A percentile compares a stretch with the other conserved stretches of the same genome.
Evolutionary conservation across 2,329 filamentous ascomycete genomes (phyloP).

Genomic region (Seiridium cupressi): DNA sequence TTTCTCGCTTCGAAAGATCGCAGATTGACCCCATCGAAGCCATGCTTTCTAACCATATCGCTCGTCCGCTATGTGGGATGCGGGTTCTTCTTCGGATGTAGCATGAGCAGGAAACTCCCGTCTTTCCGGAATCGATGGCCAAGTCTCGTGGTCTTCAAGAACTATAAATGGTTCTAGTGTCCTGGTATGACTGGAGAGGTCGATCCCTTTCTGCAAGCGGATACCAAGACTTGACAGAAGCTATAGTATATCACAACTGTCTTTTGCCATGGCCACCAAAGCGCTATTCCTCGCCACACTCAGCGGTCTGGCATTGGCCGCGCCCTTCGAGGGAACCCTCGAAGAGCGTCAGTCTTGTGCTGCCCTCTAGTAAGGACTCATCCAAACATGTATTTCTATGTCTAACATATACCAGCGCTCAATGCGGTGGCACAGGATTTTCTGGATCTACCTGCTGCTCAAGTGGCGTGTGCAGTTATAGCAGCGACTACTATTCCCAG

Average conservation of each 20-base stretch:
- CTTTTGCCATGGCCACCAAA: constrained; percentile 23
- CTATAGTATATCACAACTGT: neutral
- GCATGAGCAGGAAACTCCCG: neutral
- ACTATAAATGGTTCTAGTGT: no score
- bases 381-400: neutral
- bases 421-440: constrained; percentile 46
- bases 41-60: no score
- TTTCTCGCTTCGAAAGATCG: neutral
- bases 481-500: constrained; percentile 37
- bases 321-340: constrained; percentile 30
- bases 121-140: neutral
- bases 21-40: neutral
- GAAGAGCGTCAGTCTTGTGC: constrained; percentile 40
- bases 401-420: constrained; percentile 22
- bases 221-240: neutral
- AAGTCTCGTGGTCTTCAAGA: neutral
- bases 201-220: neutral
- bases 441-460: constrained; percentile 42
- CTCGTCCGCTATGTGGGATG: neutral
- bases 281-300: constrained; percentile 32
- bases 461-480: constrained; percentile 31
- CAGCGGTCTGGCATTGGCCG: constrained; percentile 35
- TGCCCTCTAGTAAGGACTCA: constrained; percentile 27
- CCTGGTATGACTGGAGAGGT: neutral
- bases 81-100: neutral